Percentiles rank a stretch among this genome's conserved stretches.
Evolutionary conservation across 257 asterid species (phyloP).

Genomic region (Solanum sejunctum): DNA sequence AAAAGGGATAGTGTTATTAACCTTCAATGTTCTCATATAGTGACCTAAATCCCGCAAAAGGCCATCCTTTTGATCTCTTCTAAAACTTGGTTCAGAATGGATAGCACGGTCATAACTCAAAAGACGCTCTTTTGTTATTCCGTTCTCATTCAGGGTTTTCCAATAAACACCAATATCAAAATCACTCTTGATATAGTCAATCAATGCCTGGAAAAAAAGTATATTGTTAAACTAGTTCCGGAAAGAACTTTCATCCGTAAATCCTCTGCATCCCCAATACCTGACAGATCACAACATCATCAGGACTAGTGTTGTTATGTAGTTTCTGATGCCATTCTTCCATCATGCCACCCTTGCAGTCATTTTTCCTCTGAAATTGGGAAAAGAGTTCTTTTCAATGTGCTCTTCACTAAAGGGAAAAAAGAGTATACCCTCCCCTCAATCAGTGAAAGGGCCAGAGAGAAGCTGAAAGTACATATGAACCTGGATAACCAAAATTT

Average conservation of each 20-base stretch:
- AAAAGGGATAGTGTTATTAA: constrained; percentile 10
- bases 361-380: constrained; percentile 65
- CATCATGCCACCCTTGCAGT: constrained; percentile 96
- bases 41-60: constrained; percentile 88
- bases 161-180: constrained; percentile 75
- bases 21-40: constrained; percentile 95
- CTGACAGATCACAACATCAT: constrained; percentile 98
- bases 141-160: constrained; percentile 90
- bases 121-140: constrained; percentile 96
- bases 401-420: not conserved
- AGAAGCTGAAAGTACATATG: not conserved
- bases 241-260: not conserved
- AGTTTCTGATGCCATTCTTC: constrained; percentile 99
- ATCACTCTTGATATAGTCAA: constrained; percentile 74
- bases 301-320: constrained; percentile 98
- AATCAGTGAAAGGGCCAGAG: not conserved
- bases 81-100: constrained; percentile 77
- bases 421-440: not conserved
- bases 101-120: constrained; percentile 96
- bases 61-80: constrained; percentile 74
- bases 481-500: constrained; percentile 93
- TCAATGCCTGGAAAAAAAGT: constrained; percentile 57
- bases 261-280: constrained; percentile 22
- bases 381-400: not conserved
- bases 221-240: not conserved